These are phyloP conservation scores for Aspergillus fijiensis DNA, from an alignment of 2,329 filamentous ascomycete genomes.

Conservation along the genomic window DNA sequence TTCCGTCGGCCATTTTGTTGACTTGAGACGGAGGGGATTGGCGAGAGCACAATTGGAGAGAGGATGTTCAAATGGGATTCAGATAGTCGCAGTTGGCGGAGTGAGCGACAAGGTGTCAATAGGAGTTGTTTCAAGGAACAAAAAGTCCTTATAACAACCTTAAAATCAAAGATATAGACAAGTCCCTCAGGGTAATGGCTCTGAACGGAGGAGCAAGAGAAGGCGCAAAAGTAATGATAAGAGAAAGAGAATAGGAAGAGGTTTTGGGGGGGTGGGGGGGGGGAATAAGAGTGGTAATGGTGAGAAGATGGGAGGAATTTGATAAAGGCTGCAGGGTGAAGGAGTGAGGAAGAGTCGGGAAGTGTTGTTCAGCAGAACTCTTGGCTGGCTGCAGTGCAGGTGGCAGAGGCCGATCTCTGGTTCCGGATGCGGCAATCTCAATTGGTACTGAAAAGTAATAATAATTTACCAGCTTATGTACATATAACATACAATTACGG, in stretches of 20 bases:
- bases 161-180: background rate
- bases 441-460: background rate
- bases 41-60: conserved; percentile 5
- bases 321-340: background rate
- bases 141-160: background rate
- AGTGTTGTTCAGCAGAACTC: background rate
- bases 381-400: background rate
- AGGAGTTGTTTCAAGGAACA: conserved; percentile 2
- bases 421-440: conserved; percentile 15
- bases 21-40: conserved; percentile 3
- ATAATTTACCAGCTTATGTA: background rate
- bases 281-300: conserved; percentile 4
- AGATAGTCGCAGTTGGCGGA: conserved; percentile 3
- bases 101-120: conserved; percentile 1
- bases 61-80: conserved; percentile 3
- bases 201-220: background rate
- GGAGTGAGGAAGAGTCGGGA: background rate
- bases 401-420: background rate
- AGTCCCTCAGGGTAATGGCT: background rate
- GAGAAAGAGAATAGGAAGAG: conserved; percentile 1
- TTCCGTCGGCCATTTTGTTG: conserved; percentile 76
- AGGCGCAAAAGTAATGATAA: background rate
- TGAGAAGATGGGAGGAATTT: conserved; percentile 5
- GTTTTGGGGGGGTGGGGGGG: conserved; percentile 1
- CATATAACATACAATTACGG: too few species aligned